These are phyloP conservation scores for Phylloporus arenicola DNA, from an alignment of 768 basidiomycete genomes.

Conservation along the genomic window DNA sequence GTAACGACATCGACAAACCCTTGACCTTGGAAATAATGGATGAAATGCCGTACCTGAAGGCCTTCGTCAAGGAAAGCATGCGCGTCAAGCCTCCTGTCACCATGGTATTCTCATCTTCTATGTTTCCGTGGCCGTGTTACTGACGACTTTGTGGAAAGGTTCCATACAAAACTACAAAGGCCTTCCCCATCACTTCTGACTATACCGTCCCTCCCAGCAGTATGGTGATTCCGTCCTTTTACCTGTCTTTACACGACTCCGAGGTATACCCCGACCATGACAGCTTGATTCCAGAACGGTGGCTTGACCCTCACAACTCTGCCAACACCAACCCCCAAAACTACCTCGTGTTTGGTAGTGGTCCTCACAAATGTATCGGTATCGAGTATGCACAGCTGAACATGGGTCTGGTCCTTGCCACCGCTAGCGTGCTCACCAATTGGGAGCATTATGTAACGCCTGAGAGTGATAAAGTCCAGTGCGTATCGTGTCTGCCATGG, in stretches of 20 bases:
- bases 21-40: slow-evolving; percentile 87
- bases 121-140: background rate
- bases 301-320: slow-evolving; percentile 75
- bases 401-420: slow-evolving; percentile 78
- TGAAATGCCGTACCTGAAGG: slow-evolving; percentile 87
- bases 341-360: slow-evolving; percentile 92
- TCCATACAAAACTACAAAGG: slow-evolving; percentile 84
- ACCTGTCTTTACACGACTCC: slow-evolving; percentile 88
- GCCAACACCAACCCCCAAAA: slow-evolving; percentile 88
- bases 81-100: slow-evolving; percentile 90
- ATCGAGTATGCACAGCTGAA: slow-evolving; percentile 91
- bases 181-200: slow-evolving; percentile 88
- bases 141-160: slow-evolving; percentile 47
- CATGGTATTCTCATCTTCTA: slow-evolving; percentile 55
- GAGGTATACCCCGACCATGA: slow-evolving; percentile 85
- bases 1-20: slow-evolving; percentile 68
- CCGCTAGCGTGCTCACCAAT: slow-evolving; percentile 73
- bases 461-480: slow-evolving; percentile 76
- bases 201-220: slow-evolving; percentile 89
- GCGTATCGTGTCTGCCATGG: slow-evolving; percentile 29
- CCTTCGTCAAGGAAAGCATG: slow-evolving; percentile 91
- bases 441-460: slow-evolving; percentile 86
- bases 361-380: slow-evolving; percentile 90
- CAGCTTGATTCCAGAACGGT: slow-evolving; percentile 79
- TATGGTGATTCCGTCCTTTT: slow-evolving; percentile 95